Conservation (phyloP, 2,329 filamentous ascomycete species). For the Knufia fluminis region DNA sequence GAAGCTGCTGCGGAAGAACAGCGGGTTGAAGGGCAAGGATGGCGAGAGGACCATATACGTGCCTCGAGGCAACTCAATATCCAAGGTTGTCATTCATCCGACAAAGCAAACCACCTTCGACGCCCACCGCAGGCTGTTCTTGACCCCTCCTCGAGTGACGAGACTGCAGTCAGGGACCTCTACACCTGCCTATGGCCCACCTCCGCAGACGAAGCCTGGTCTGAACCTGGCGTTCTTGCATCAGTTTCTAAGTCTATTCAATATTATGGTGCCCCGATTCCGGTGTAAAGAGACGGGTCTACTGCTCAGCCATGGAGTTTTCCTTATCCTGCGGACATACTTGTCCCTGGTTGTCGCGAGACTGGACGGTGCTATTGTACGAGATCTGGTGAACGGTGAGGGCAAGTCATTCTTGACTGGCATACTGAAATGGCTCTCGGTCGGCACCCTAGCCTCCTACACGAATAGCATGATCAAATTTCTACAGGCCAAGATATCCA, state of each 20-base stretch:
- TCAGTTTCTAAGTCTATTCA: slow-evolving; percentile 90
- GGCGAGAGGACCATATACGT: slow-evolving; percentile 92
- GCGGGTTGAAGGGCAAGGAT: slow-evolving; percentile 86
- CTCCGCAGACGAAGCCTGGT: slow-evolving; percentile 86
- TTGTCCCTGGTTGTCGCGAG: slow-evolving; percentile 86
- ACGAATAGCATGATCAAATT: slow-evolving; percentile 99
- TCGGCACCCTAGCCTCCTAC: slow-evolving; percentile 88
- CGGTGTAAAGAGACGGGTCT: slow-evolving; percentile 91
- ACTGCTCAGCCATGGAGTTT: slow-evolving; percentile 77
- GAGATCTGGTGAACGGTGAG: slow-evolving; percentile 91
- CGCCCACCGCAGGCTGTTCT: slow-evolving; percentile 83
- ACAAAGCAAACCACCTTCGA: slow-evolving; percentile 94
- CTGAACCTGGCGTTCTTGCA: slow-evolving; percentile 93
- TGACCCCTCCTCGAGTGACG: slow-evolving; percentile 79
- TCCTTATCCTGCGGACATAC: slow-evolving; percentile 86
- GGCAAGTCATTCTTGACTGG: slow-evolving; percentile 82
- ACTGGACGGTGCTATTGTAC: slow-evolving; percentile 89
- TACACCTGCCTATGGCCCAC: slow-evolving; percentile 50
- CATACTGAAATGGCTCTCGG: slow-evolving; percentile 87
- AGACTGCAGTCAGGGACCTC: slow-evolving; percentile 59
- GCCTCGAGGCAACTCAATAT: slow-evolving; percentile 76
- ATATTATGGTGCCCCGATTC: slow-evolving; percentile 95
- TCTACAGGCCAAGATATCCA: slow-evolving; percentile 93
- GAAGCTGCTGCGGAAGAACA: slow-evolving; percentile 79
- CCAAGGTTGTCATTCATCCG: slow-evolving; percentile 81